Base-by-base conservation (phyloP, 2,329 filamentous ascomycete species). In the Zymoseptoria tritici region DNA sequence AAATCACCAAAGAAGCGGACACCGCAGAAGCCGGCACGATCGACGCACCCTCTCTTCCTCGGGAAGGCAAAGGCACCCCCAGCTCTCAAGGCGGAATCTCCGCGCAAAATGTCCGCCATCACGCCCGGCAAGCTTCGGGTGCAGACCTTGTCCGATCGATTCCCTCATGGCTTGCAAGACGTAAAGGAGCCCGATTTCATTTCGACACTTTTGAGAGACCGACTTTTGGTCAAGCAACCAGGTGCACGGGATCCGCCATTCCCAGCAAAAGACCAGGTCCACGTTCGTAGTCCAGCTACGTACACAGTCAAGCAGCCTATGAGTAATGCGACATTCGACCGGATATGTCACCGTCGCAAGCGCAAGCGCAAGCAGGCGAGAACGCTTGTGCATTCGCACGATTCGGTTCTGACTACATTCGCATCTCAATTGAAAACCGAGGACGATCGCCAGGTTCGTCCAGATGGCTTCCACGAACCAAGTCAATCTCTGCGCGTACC, bases 221-320 rank as follows among this genome's bases (percentile, higher is more conserved):
- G 72, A 26, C 60, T 73, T 50, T 65, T 68, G 67, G 56, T 84
- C 4, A 90, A 84, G 67, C 79, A 87, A n/a, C 84, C 86, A 0
- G 89, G 88, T 2, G 80, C 86, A 8, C 77, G 79, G 62, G 80
- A 89, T 57, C 83, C 89, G 3, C 78, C 84, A n/a, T 94, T 89
- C 87, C 90, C 90, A 46, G 81, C 83, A 54, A 79, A 80, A 63
- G 87, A 79, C 6, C 84, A 84, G 70, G 75, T 80, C 0, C 88
- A 91, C 71, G 75, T 91, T 50, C 82, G 86, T 57, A 85, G 82
- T 24, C 52, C 63, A 5, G 55, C 55, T 2, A n/a, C 55, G 5
- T 29, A 53, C 19, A 11, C 29, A 22, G 9, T 57, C 20, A 49
- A 58, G 53, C 53, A 16, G 31, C 54, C 13, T 13, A 49, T 59